Evolutionary conservation across 2,329 filamentous ascomycete species (phyloP).

Genomic region (Metarhizium humberi): DNA sequence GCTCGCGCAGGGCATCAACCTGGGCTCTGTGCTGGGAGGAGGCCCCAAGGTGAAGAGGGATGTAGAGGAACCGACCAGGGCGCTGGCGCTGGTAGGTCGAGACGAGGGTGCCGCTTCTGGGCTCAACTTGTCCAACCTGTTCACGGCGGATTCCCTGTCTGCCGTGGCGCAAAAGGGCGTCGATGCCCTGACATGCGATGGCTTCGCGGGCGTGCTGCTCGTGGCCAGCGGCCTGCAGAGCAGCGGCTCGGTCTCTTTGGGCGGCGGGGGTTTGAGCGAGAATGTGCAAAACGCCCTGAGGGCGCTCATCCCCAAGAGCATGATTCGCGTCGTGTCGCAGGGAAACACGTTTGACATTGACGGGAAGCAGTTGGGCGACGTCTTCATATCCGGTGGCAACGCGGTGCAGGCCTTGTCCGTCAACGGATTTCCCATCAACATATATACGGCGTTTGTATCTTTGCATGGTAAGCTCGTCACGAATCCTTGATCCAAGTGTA

Average conservation of each 20-base stretch:
- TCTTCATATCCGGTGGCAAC: constrained; percentile 4
- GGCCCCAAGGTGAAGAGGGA: background rate
- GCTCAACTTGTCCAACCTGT: constrained; percentile 17
- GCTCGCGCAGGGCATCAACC: constrained; percentile 11
- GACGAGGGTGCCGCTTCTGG: background rate
- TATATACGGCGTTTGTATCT: constrained; percentile 1
- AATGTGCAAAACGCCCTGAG: constrained; percentile 10
- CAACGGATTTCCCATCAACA: constrained; percentile 3
- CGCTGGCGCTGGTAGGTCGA: background rate
- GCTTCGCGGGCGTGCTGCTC: constrained; percentile 21
- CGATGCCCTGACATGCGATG: constrained; percentile 21
- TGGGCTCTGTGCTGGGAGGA: background rate
- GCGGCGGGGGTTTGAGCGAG: constrained; percentile 1
- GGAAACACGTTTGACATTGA: constrained; percentile 19
- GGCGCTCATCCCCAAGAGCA: constrained; percentile 16
- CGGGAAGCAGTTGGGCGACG: constrained; percentile 11
- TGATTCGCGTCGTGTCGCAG: constrained; percentile 15
- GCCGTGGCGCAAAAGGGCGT: constrained; percentile 18
- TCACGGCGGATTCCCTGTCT: constrained; percentile 20
- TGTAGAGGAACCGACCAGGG: background rate
- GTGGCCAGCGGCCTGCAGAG: constrained; percentile 15
- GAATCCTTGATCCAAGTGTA: background rate
- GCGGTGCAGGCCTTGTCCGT: constrained; percentile 5
- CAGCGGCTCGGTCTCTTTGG: constrained; percentile 12
- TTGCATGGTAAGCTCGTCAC: constrained; percentile 3